These are phyloP conservation scores for Paramecium sonneborni DNA, from an alignment of 73 alveolate genomes.

Conservation along the genomic window DNA sequence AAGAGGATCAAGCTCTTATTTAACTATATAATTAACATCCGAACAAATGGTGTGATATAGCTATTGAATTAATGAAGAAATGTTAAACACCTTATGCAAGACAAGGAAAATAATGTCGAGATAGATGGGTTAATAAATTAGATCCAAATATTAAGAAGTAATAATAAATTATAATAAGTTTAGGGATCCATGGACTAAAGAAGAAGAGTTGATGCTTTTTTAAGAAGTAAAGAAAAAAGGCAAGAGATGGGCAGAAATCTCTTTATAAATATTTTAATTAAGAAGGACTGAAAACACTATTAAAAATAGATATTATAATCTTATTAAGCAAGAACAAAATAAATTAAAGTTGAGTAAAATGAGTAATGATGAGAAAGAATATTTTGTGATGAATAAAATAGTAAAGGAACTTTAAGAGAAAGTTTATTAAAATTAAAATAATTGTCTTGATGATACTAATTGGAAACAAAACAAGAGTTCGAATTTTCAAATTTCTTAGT, in stretches of 20 bases:
- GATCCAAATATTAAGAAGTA: constrained; percentile 44
- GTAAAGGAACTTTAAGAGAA: not conserved
- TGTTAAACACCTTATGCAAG: constrained; percentile 35
- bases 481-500: not conserved
- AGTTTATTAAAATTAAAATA: not conserved
- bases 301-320: constrained; percentile 34
- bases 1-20: constrained; percentile 15
- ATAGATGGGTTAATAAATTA: constrained; percentile 53
- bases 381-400: not conserved
- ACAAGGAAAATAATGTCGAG: constrained; percentile 45
- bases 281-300: constrained; percentile 55
- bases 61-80: constrained; percentile 34
- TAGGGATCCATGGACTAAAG: constrained; percentile 36
- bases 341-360: not conserved
- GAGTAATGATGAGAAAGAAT: constrained; percentile 34
- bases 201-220: constrained; percentile 16
- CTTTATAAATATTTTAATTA: not conserved
- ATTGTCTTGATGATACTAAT: not conserved
- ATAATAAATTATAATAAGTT: not conserved
- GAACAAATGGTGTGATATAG: constrained; percentile 48
- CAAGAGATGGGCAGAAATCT: constrained; percentile 55
- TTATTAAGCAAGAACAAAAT: constrained; percentile 30
- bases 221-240: constrained; percentile 37
- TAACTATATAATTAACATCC: not conserved
- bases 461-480: not conserved